These are phyloP conservation scores for Epithele typhae DNA, from an alignment of 768 basidiomycete species.

Conservation along the genomic window DNA sequence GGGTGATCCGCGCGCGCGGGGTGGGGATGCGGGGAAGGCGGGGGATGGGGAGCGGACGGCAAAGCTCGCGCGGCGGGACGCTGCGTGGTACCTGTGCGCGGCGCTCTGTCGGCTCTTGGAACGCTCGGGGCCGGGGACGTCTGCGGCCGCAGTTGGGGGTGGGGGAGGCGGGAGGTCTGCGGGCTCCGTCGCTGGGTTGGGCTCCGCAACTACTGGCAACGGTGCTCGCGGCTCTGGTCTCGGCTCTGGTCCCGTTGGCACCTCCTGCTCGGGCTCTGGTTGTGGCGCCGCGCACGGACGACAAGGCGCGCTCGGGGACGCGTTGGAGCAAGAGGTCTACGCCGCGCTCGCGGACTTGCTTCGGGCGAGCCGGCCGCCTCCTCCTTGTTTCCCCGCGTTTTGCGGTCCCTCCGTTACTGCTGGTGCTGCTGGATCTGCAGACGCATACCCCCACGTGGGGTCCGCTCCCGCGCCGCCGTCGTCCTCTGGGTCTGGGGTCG, in stretches of 20 bases:
- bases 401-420: no score
- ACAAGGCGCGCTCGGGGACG: neutral
- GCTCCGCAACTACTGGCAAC: neutral
- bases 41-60: constrained; percentile 27
- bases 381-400: no score
- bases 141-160: no score
- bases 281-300: no score
- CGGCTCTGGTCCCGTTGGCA: no score
- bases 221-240: neutral
- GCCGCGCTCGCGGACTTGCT: constrained; percentile 16
- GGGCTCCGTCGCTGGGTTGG: neutral
- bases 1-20: no score
- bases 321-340: constrained; percentile 14
- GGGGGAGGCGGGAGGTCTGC: no score
- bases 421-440: no score
- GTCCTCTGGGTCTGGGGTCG: no score
- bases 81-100: constrained; percentile 50
- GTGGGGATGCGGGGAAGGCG: neutral
- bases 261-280: neutral
- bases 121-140: neutral
- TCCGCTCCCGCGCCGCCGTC: no score
- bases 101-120: constrained; percentile 35
- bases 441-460: no score
- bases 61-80: constrained; percentile 43
- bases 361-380: constrained; percentile 3